Percentiles rank a stretch among this genome's conserved stretches.
Evolutionary conservation across 108 stramenopile genomes (phyloP).

Genomic region (Fragilaria radians): DNA sequence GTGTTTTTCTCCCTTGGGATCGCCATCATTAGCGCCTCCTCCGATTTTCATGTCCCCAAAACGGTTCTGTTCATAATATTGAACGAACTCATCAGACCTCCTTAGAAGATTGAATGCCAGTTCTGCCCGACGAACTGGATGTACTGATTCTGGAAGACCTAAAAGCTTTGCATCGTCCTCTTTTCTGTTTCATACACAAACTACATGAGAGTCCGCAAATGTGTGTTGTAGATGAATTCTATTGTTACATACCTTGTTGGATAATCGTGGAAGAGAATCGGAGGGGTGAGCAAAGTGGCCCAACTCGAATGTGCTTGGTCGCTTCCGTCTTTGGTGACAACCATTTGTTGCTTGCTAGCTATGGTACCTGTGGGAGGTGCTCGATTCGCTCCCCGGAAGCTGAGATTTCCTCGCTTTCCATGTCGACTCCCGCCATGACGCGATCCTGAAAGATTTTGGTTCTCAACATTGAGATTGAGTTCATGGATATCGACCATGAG

Average conservation of each 20-base stretch:
- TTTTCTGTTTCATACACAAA: constrained; percentile 19
- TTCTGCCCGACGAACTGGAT: constrained; percentile 86
- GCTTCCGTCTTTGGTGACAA: constrained; percentile 10
- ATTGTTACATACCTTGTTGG: constrained; percentile 44
- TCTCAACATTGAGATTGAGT: constrained; percentile 11
- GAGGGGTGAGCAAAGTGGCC: constrained; percentile 66
- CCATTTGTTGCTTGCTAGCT: constrained; percentile 10
- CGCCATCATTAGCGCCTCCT: constrained; percentile 33
- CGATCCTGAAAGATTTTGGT: constrained; percentile 18
- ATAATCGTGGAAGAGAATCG: constrained; percentile 49
- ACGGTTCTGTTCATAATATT: constrained; percentile 87
- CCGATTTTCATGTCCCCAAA: constrained; percentile 84
- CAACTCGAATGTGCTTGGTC: constrained; percentile 38
- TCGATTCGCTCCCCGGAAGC: constrained; percentile 55
- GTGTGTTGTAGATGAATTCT: constrained; percentile 1
- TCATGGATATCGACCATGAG: constrained; percentile 52
- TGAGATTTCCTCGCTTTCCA: constrained; percentile 47
- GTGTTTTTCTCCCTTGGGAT: constrained; percentile 41
- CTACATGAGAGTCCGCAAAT: not conserved
- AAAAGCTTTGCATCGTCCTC: constrained; percentile 75
- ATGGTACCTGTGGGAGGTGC: constrained; percentile 2
- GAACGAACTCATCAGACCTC: constrained; percentile 72
- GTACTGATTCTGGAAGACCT: constrained; percentile 76
- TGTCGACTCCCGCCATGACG: constrained; percentile 57
- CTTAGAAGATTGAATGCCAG: constrained; percentile 77